Evolutionary conservation across 495 filamentous ascomycete species (phyloP), one percentile per base, ranked within the genome.

Genomic region (Hyphodiscus hymeniophilus): DNA sequence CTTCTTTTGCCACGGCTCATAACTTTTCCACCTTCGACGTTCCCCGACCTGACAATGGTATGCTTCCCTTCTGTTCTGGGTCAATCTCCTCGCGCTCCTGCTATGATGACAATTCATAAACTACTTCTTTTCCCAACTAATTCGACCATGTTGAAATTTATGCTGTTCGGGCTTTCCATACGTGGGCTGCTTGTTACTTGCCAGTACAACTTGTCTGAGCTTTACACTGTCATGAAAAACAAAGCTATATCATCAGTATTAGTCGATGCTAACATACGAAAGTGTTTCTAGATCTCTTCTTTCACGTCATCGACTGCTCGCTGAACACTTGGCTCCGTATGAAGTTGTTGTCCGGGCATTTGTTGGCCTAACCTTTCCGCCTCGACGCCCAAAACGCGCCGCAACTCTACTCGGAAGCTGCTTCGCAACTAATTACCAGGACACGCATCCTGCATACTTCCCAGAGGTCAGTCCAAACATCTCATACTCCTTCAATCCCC

Each of bases 121-220:
- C 80, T 75, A 71, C 89, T 95, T 94, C 88, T 91, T 94, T 86
- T 85, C 81, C 80, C 45, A 81, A 69, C 84, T 74, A 85, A 95
- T 72, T 92, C 89, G 89, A 81, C 87, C 82, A 81, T 95, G 89
- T 91, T 73, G 81, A 87, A 87, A 70, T 73, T 55, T 51, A 55
- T 69, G 67, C 74, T 75, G 63, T 79, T 70, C 77, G 81, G 84
- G 79, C 73, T 70, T 66, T 69, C 73, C 72, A 73, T 70, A 75
- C 70, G 63, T 64, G 75, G 74, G 73, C 66, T 69, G 76, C 80
- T 84, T 91, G 88, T 79, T 94, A 92, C 89, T 95, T 89, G 89
- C 89, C 89, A 95, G 89, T 94, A 92, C 75, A 79, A 70, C 64
- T n/a, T 87, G 86, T 92, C 89, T 95, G 89, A 91, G 51, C 43